Base-by-base conservation (phyloP, 345 rosid genomes). In the Ceriops decandra region DNA sequence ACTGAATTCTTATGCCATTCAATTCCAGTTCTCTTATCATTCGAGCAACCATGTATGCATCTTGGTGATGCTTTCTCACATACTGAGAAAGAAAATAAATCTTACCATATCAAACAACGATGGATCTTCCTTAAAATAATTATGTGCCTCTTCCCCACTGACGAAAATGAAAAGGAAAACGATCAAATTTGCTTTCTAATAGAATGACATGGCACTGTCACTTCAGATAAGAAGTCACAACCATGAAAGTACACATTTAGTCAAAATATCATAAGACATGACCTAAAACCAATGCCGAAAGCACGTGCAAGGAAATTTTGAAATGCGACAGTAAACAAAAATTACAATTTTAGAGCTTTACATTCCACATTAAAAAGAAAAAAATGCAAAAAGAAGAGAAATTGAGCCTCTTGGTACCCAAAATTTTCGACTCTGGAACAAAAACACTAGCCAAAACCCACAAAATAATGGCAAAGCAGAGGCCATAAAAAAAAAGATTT, bases 71-170 rank as follows among this genome's bases (percentile, higher is more conserved):
- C 42, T 57, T 3, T 35, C 4, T 42, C 49, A 13, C 49, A 42
- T 2, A 27, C 31, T 8, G 59, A 9, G 60, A 21, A 69, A 22
- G 2, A 73, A 71, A 69, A 13, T 1, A 70, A 71, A 60, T 28
- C 74, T 76, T 83, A 91, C 97, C 97, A 88, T 84, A 69, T 90
- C 83, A 82, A 91, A 95, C 72, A 88, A 67, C 31, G 82, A 75
- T 3, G 99, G 96, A 63, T 91, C 92, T 70, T 91, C 90, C 65
- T 72, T 81, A 68, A 95, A 91, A 81, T 88, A 95, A 22, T 80
- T 64, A 58, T 82, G 81, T 2, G 99, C 97, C 72, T 91, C 97
- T 77, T 87, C 68, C n/a, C 97, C 97, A 64, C 96, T 91, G 80
- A 69, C 35, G 63, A 38, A 67, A 58, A 1, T 26, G 10, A 67